Percentiles rank a stretch among this genome's conserved stretches.
phyloP scores from a whole-genome alignment of 75 land plant species.

The Cryptomeria japonica region DNA sequence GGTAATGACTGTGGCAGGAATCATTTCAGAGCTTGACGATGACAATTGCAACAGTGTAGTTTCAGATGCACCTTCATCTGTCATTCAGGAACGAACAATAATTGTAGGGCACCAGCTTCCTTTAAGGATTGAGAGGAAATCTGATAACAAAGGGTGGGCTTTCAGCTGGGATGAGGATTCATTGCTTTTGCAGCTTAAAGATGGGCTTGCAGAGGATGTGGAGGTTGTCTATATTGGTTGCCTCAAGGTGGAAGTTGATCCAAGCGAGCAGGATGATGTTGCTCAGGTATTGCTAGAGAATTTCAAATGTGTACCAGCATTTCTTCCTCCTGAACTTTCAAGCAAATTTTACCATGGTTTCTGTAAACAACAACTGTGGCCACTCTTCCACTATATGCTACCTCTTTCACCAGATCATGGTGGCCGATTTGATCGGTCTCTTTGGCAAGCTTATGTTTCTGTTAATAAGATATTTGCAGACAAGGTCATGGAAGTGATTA shows the following conservation, averaged over 20 bases:
- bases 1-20: constrained; percentile 57
- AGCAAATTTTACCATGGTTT: constrained; percentile 71
- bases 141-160: constrained; percentile 27
- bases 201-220: constrained; percentile 69
- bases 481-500: constrained; percentile 81
- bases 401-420: constrained; percentile 84
- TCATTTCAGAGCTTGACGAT: constrained; percentile 47
- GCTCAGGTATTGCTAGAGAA: constrained; percentile 59
- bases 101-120: constrained; percentile 72
- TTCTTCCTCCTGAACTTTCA: constrained; percentile 65
- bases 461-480: constrained; percentile 86
- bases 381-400: constrained; percentile 82
- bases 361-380: constrained; percentile 86
- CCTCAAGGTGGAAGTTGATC: constrained; percentile 55
- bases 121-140: constrained; percentile 27
- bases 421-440: constrained; percentile 63
- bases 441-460: constrained; percentile 87
- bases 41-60: constrained; percentile 34
- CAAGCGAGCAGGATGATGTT: constrained; percentile 73
- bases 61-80: constrained; percentile 30
- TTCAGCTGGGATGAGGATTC: constrained; percentile 83
- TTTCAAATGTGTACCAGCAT: constrained; percentile 77
- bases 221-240: constrained; percentile 75
- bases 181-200: constrained; percentile 67
- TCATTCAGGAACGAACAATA: constrained; percentile 40